Conservation (phyloP, 1,284 basidiomycete genomes). For the Coniophora puteana region DNA sequence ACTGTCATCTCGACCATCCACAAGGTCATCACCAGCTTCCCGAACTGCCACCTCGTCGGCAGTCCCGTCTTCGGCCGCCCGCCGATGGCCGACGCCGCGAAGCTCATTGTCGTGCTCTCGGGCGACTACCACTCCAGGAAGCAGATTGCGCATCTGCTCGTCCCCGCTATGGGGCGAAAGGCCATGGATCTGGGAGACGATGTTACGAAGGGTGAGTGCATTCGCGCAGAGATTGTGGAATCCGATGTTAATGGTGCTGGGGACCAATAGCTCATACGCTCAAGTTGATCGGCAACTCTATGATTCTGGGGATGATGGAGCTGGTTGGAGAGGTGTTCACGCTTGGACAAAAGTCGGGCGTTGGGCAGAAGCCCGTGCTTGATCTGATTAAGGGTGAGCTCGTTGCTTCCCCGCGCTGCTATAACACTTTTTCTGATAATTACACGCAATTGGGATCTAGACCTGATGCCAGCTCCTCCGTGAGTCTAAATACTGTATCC, state of each 20-base stretch:
- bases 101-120: slow-evolving; percentile 71
- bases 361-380: slow-evolving; percentile 56
- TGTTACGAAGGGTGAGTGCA: slow-evolving; percentile 55
- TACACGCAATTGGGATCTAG: slow-evolving; percentile 23
- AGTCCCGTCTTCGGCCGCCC: slow-evolving; percentile 76
- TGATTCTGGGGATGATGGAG: slow-evolving; percentile 66
- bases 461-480: slow-evolving; percentile 52
- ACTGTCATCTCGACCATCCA: slow-evolving; percentile 70
- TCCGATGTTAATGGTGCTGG: not conserved
- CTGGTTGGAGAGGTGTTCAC: slow-evolving; percentile 76
- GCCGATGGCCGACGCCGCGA: slow-evolving; percentile 56
- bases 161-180: slow-evolving; percentile 74
- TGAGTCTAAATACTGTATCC: slow-evolving; percentile 20
- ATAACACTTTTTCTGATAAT: slow-evolving; percentile 14
- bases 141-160: slow-evolving; percentile 64
- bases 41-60: slow-evolving; percentile 63
- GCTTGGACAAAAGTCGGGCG: slow-evolving; percentile 75
- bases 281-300: slow-evolving; percentile 71
- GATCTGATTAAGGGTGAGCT: slow-evolving; percentile 49
- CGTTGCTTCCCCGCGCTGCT: slow-evolving; percentile 20
- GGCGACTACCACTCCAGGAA: slow-evolving; percentile 81
- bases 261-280: slow-evolving; percentile 57
- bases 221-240: not conserved
- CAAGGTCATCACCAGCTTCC: slow-evolving; percentile 52
- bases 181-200: slow-evolving; percentile 66